Evolutionary conservation across 2,329 filamentous ascomycete genomes (phyloP).

Genomic region (Exophiala viscosa): DNA sequence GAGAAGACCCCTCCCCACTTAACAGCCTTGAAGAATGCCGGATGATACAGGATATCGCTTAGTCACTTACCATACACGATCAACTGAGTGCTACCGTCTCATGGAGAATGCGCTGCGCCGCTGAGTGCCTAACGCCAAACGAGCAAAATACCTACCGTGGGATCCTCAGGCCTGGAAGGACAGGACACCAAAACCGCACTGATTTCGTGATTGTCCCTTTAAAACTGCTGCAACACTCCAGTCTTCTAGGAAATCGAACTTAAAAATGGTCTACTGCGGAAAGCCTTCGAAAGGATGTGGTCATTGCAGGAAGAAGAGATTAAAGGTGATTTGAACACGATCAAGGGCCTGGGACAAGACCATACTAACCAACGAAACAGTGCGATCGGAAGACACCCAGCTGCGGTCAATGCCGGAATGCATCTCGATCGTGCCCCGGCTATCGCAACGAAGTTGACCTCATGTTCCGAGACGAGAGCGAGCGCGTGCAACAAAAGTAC

Average conservation of each 20-base stretch:
- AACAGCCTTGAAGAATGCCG: too few species aligned
- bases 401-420: slow-evolving; percentile 61
- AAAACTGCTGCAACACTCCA: not conserved
- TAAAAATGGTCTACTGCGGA: slow-evolving; percentile 43
- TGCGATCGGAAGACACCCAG: slow-evolving; percentile 60
- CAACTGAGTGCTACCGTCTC: too few species aligned
- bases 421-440: slow-evolving; percentile 59
- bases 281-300: slow-evolving; percentile 45
- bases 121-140: too few species aligned
- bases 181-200: not conserved
- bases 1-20: too few species aligned
- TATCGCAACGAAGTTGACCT: slow-evolving; percentile 63
- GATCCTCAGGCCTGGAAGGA: too few species aligned
- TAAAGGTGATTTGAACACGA: slow-evolving; percentile 30
- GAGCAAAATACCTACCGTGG: too few species aligned
- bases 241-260: not conserved
- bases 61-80: too few species aligned
- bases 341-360: not conserved
- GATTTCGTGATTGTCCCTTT: not conserved
- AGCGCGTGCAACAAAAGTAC: slow-evolving; percentile 21
- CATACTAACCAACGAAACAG: slow-evolving; percentile 33
- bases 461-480: slow-evolving; percentile 65
- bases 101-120: too few species aligned
- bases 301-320: slow-evolving; percentile 43
- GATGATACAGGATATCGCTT: too few species aligned